Evolutionary conservation across 2,329 filamentous ascomycete species (phyloP), one percentile per base, ranked within the genome.

Genomic region (Alternaria triticina): DNA sequence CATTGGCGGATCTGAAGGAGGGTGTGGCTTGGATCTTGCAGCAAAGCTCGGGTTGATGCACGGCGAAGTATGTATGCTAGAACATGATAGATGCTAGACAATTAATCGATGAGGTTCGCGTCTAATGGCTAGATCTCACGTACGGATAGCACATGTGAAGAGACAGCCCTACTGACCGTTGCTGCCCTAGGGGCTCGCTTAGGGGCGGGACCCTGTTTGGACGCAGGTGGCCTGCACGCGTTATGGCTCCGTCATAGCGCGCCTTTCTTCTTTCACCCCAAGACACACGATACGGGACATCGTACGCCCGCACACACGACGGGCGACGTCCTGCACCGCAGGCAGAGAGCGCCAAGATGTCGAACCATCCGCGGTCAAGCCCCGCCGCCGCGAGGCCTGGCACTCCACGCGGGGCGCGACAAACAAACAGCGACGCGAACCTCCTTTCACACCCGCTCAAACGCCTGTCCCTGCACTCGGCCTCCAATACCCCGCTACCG

Each of bases 21-120:
- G 79, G 77, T 1, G 55, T 80, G n/a, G 71, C 69, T 2, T 81
- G 80, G 79, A 64, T 82, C n/a, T 51, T 81, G 43, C 72, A 64
- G 5, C 68, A 71, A 47, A 59, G 12, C 25, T 51, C 47, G 12
- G 47, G n/a, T 40, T 40, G n/a, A 40, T 40, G 17, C n/a, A 40
- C 4, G 1, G 3, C 15, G 15, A 40, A 40, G 15, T 8, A 40
- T 40, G 33, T n/a, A 3, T n/a, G 33, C 8, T 10, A 40, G 33
- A n/a, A 40, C 0, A 40, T 40, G 15, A 15, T 6, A 40, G 33
- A 40, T 40, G 8, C 33, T 40, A n/a, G 33, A 10, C 15, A 40
- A 2, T 40, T 6, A 9, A 40, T 17, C 15, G 8, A 17, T n/a
- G 15, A n/a, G 15, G 15, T 40, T n/a, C 9, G 15, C 15, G 15